A percentile compares a stretch with the other conserved stretches of the same genome.
These are phyloP conservation scores for Teratosphaeria epicoccoides DNA, from an alignment of 2,329 filamentous ascomycete genomes.

Conservation along the genomic window DNA sequence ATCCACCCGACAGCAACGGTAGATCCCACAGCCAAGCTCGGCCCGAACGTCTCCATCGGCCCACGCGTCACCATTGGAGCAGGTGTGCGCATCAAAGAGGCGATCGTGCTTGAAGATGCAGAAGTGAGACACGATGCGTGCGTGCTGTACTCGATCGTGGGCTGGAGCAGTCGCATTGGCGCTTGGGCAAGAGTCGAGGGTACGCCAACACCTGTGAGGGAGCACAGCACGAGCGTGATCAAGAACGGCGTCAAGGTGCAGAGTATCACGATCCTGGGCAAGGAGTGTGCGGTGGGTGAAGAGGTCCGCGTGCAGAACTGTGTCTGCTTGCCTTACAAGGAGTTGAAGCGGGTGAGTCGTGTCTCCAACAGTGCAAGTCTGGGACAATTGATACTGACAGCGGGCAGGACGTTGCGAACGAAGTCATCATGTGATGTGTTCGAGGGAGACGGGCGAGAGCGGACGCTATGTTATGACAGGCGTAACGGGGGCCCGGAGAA, in stretches of 20 bases:
- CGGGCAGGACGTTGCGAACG: constrained; percentile 64
- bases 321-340: constrained; percentile 94
- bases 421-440: constrained; percentile 70
- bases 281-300: constrained; percentile 88
- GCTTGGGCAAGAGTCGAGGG: constrained; percentile 98
- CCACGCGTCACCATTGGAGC: constrained; percentile 77
- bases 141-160: constrained; percentile 89
- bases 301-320: constrained; percentile 97
- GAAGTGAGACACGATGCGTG: constrained; percentile 97
- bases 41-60: constrained; percentile 91
- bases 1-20: constrained; percentile 87
- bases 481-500: neutral
- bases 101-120: constrained; percentile 85
- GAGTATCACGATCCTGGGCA: constrained; percentile 93
- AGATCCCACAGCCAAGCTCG: constrained; percentile 90
- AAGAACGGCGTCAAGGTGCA: constrained; percentile 99
- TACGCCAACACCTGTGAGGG: constrained; percentile 74
- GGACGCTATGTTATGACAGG: neutral
- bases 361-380: constrained; percentile 4
- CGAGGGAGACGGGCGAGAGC: neutral
- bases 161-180: constrained; percentile 90
- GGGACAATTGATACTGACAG: constrained; percentile 1
- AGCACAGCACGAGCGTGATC: constrained; percentile 86
- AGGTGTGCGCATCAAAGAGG: constrained; percentile 87
- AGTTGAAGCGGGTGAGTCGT: constrained; percentile 76